Conservation (phyloP, 768 basidiomycete genomes). For the Ephemerocybe angulata region DNA sequence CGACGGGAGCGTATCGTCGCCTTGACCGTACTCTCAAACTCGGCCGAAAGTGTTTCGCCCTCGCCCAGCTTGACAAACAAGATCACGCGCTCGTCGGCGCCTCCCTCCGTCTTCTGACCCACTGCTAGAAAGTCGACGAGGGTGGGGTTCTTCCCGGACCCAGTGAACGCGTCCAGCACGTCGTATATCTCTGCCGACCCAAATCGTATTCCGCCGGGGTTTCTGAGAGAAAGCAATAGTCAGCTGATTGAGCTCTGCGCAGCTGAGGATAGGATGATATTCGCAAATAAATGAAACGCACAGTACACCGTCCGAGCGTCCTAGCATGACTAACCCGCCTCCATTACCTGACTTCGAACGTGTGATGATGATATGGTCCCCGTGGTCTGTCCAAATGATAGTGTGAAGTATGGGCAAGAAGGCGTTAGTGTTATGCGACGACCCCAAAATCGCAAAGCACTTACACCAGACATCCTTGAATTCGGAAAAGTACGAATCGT, state of each 20-base stretch:
- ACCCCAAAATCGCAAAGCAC: slow-evolving; percentile 35
- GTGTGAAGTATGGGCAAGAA: slow-evolving; percentile 5
- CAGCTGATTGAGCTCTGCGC: too few relatives aligned
- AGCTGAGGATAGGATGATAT: too few relatives aligned
- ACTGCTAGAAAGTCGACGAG: slow-evolving; percentile 66
- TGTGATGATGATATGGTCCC: slow-evolving; percentile 71
- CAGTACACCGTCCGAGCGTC: slow-evolving; percentile 79
- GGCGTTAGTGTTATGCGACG: neutral
- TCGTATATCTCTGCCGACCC: slow-evolving; percentile 81
- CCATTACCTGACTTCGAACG: slow-evolving; percentile 62
- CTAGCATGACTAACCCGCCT: slow-evolving; percentile 79
- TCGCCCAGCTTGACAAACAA: slow-evolving; percentile 66
- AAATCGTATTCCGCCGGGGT: slow-evolving; percentile 81
- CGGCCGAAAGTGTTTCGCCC: slow-evolving; percentile 45
- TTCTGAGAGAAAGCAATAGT: slow-evolving; percentile 37
- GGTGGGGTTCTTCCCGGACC: slow-evolving; percentile 24
- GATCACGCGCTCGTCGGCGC: slow-evolving; percentile 71
- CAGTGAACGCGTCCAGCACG: slow-evolving; percentile 55
- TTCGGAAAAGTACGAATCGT: slow-evolving; percentile 68
- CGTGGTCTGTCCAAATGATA: slow-evolving; percentile 57
- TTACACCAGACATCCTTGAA: slow-evolving; percentile 71
- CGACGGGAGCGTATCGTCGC: slow-evolving; percentile 57
- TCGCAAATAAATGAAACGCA: slow-evolving; percentile 36
- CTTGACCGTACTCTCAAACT: slow-evolving; percentile 55
- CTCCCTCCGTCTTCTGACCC: slow-evolving; percentile 62